These are phyloP conservation scores for Pseudocercospora cruenta DNA, from an alignment of 2,329 filamentous ascomycete genomes.

Conservation along the genomic window DNA sequence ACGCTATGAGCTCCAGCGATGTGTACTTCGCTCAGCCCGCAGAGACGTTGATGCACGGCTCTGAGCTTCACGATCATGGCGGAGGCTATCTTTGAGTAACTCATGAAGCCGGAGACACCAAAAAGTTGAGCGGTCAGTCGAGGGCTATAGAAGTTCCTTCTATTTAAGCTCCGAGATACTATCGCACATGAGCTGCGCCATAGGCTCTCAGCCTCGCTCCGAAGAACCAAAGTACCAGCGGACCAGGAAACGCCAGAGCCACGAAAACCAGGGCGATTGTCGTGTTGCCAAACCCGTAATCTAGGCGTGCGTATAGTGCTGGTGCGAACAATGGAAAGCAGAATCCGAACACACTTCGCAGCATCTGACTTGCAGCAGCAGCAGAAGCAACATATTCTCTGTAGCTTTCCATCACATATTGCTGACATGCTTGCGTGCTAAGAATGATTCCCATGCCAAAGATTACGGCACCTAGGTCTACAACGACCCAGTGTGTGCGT, in stretches of 20 bases:
- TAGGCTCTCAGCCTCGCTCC: conserved; percentile 24
- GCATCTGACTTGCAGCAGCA: conserved; percentile 42
- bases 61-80: too few species aligned
- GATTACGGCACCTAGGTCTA: conserved; percentile 15
- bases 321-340: conserved; percentile 40
- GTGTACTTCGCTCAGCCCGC: too few species aligned
- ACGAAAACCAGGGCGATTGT: conserved; percentile 20
- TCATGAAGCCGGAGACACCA: too few species aligned
- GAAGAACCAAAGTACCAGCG: conserved; percentile 22
- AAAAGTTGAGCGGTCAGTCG: too few species aligned
- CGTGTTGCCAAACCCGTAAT: conserved; percentile 43
- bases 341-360: conserved; percentile 40
- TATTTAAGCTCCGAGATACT: too few species aligned
- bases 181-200: neutral
- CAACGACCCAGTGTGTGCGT: conserved; percentile 43
- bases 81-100: too few species aligned
- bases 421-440: conserved; percentile 18
- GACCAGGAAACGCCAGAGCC: conserved; percentile 18
- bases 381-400: conserved; percentile 36
- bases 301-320: conserved; percentile 39
- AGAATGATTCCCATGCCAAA: conserved; percentile 12
- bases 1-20: too few species aligned
- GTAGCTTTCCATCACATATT: conserved; percentile 52
- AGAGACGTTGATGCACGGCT: too few species aligned
- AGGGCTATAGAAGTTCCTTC: too few species aligned